Conservation (phyloP, 768 basidiomycete species). For the Udeniomyces megalosporus region DNA sequence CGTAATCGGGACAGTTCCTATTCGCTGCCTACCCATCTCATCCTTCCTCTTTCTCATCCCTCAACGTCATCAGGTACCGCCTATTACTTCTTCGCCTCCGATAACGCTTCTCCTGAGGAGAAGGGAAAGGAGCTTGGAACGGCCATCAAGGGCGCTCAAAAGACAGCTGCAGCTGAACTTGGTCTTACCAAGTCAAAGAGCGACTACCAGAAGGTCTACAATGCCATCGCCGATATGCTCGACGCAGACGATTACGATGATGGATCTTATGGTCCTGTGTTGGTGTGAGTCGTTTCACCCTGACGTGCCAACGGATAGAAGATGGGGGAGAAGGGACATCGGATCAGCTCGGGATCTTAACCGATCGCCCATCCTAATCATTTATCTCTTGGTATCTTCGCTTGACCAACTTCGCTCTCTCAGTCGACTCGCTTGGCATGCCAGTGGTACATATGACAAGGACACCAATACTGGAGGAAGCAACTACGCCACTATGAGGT, state of each 20-base stretch:
- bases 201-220: constrained; percentile 55
- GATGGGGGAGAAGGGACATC: background rate
- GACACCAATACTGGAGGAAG: constrained; percentile 39
- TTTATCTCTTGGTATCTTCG: too few relatives aligned
- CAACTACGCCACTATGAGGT: constrained; percentile 92
- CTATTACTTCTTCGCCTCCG: constrained; percentile 6
- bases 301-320: too few relatives aligned
- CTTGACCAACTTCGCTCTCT: too few relatives aligned
- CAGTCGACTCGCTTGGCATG: constrained; percentile 40
- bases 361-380: background rate
- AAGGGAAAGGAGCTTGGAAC: constrained; percentile 36
- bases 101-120: background rate
- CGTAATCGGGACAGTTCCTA: background rate
- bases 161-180: constrained; percentile 38
- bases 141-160: constrained; percentile 46
- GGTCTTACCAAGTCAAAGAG: constrained; percentile 33
- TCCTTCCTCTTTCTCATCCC: background rate
- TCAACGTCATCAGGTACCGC: background rate
- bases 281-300: constrained; percentile 55
- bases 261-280: constrained; percentile 41
- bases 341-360: background rate
- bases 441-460: constrained; percentile 85
- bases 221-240: constrained; percentile 59
- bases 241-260: constrained; percentile 48
- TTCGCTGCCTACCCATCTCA: background rate